Percentiles rank a stretch among this genome's conserved stretches.
phyloP scores from a whole-genome alignment of 805 yeast species.

The Suhomyces emberorum region DNA sequence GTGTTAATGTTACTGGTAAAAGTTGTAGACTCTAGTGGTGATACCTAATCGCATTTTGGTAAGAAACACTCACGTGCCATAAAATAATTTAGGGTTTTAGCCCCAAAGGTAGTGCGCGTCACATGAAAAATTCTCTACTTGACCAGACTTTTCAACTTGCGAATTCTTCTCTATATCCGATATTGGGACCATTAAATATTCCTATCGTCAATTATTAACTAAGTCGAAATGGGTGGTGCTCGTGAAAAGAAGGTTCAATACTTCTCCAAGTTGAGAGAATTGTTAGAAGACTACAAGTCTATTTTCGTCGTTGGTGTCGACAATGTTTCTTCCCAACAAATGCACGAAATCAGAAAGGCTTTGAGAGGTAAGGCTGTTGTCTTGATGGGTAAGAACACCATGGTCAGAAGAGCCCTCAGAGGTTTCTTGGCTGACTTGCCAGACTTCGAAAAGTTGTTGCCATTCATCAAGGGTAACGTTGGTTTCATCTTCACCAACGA shows the following conservation, averaged over 20 bases:
- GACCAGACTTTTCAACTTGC: background rate
- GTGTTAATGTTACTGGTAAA: background rate
- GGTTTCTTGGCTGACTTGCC: constrained; percentile 91
- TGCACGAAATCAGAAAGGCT: constrained; percentile 98
- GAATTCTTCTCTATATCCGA: constrained; percentile 1
- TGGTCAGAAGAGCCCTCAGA: constrained; percentile 99
- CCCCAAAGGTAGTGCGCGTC: background rate
- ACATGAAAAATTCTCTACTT: constrained; percentile 4
- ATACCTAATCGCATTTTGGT: too few species aligned
- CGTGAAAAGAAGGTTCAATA: constrained; percentile 96
- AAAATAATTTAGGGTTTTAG: constrained; percentile 1
- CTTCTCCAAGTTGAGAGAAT: constrained; percentile 91
- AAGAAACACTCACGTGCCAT: too few species aligned
- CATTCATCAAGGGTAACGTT: constrained; percentile 95
- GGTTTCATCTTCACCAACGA: constrained; percentile 99
- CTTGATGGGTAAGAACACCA: constrained; percentile 99
- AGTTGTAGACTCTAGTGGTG: too few species aligned
- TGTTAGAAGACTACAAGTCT: constrained; percentile 95
- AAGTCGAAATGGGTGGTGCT: constrained; percentile 99
- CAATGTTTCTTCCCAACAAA: constrained; percentile 99
- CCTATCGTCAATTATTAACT: constrained; percentile 62
- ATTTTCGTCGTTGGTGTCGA: constrained; percentile 99
- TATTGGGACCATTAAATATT: constrained; percentile 72
- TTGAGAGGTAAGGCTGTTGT: constrained; percentile 94
- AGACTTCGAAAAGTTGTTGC: constrained; percentile 92